Base-by-base conservation (phyloP, 1,284 basidiomycete species). In the Ceratobasidium sp. region DNA sequence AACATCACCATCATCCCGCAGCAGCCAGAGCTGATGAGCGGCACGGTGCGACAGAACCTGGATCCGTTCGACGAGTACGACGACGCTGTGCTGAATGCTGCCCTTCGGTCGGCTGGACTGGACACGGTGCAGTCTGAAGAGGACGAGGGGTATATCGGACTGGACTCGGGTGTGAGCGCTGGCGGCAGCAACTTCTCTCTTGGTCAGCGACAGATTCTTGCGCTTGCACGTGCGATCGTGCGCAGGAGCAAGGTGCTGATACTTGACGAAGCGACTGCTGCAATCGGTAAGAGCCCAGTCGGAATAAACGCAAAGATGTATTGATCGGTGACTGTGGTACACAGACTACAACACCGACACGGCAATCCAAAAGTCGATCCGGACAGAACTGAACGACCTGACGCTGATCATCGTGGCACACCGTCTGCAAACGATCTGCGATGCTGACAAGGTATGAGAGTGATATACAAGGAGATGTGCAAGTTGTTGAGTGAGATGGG, bases 21-120 rank as follows among this genome's bases (percentile, higher is more conserved):
- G 71, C 80, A 86, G 83, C 90, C 92, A 7, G 87, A 89, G 72
- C 80, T 89, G 0, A 77, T 90, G 45, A 70, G 82, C 69, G 88
- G 86, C 13, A 82, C 83, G 0, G 75, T 88, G 29, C 80, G 86
- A 12, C 77, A 83, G 57, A 88, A 87, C 75, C 75, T 90, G 10
- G 88, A 89, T 74, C 91, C 92, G 0, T 93, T 93, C 75, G 84
- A 82, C 6, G 83, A 89, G 75, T 82, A 88, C 74, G 88, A 91
- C 60, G 92, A 94, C 75, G 83, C 84, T 10, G 78, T 78, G 56
- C 78, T 85, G 45, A 82, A 83, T 75, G 80, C 79, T 67, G 82
- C 83, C 4, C 77, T 85, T 2, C 77, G 82, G 69, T 76, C 73
- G 6, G 82, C 82, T 38, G 82, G 82, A 45, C 75, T 84, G 1